These are phyloP conservation scores for Coelastrella sp. DNA, from an alignment of 139 green algal species.

Conservation along the genomic window DNA sequence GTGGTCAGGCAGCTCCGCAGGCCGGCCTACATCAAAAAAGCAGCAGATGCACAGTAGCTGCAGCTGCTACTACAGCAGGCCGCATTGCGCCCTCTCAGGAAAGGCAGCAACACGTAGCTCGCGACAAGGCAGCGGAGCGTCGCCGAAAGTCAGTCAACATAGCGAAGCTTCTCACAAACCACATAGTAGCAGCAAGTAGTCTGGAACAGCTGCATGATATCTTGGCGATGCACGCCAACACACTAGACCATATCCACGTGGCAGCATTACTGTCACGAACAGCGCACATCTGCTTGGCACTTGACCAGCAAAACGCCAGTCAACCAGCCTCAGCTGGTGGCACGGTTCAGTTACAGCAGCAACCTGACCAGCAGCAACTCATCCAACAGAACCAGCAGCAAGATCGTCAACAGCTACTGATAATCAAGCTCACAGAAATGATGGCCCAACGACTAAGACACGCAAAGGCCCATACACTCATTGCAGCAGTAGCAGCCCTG, in stretches of 20 bases:
- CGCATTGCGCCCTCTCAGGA: neutral
- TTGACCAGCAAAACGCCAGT: neutral
- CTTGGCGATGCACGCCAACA: neutral
- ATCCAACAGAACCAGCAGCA: constrained; percentile 6
- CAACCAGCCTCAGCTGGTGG: neutral
- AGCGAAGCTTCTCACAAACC: constrained; percentile 40
- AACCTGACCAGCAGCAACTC: neutral
- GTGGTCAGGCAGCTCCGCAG: too few species aligned
- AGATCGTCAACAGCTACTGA: constrained; percentile 26
- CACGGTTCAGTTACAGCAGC: neutral
- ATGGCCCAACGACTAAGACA: constrained; percentile 37
- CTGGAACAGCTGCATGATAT: constrained; percentile 40
- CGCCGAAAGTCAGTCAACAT: constrained; percentile 33
- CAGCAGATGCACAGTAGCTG: neutral
- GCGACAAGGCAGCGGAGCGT: neutral
- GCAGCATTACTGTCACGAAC: constrained; percentile 31
- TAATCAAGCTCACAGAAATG: neutral
- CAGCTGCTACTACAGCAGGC: neutral
- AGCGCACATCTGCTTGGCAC: neutral
- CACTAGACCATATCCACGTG: constrained; percentile 42
- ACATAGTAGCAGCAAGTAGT: constrained; percentile 18
- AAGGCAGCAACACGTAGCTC: neutral
- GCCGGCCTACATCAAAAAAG: neutral
- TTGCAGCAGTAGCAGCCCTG: constrained; percentile 2
- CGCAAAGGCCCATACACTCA: constrained; percentile 14